phyloP scores from a whole-genome alignment of 352 stramenopile genomes.

The Aphanomyces invadans region DNA sequence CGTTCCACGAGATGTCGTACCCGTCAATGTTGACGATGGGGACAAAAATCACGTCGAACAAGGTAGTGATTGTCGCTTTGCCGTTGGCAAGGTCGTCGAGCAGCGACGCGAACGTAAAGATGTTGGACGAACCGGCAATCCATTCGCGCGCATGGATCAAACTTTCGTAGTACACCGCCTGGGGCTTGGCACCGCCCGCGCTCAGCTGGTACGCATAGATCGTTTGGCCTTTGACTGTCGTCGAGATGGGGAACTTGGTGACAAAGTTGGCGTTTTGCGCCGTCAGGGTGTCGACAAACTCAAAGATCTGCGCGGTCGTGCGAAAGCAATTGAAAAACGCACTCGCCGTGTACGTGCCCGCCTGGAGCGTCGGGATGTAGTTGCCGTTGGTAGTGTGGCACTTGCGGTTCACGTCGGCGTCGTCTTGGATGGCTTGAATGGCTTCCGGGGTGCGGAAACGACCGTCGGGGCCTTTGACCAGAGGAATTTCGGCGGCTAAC shows the following conservation, averaged over 20 bases:
- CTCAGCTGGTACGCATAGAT: slow-evolving; percentile 33
- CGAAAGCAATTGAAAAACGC: slow-evolving; percentile 32
- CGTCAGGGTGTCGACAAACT: slow-evolving; percentile 27
- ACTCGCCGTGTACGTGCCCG: slow-evolving; percentile 24
- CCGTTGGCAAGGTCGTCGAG: slow-evolving; percentile 25
- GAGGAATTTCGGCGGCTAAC: background rate
- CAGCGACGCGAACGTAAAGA: slow-evolving; percentile 31
- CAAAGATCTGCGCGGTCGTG: slow-evolving; percentile 26
- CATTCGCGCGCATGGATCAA: slow-evolving; percentile 35
- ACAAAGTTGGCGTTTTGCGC: slow-evolving; percentile 1
- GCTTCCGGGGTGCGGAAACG: background rate
- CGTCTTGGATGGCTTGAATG: background rate
- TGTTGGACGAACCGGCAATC: slow-evolving; percentile 30
- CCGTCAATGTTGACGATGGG: slow-evolving; percentile 35
- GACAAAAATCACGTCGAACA: slow-evolving; percentile 31
- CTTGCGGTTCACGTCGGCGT: slow-evolving; percentile 4
- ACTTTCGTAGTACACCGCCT: slow-evolving; percentile 29
- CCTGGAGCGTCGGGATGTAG: slow-evolving; percentile 2
- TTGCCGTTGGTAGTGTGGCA: background rate
- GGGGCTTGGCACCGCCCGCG: background rate
- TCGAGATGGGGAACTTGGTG: slow-evolving; percentile 20
- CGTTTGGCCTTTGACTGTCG: slow-evolving; percentile 25
- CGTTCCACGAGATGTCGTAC: slow-evolving; percentile 32
- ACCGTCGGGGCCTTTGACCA: background rate
- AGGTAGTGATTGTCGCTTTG: background rate